These are phyloP conservation scores for Scutellaria minor DNA, from an alignment of 257 asterid species.

Conservation along the genomic window DNA sequence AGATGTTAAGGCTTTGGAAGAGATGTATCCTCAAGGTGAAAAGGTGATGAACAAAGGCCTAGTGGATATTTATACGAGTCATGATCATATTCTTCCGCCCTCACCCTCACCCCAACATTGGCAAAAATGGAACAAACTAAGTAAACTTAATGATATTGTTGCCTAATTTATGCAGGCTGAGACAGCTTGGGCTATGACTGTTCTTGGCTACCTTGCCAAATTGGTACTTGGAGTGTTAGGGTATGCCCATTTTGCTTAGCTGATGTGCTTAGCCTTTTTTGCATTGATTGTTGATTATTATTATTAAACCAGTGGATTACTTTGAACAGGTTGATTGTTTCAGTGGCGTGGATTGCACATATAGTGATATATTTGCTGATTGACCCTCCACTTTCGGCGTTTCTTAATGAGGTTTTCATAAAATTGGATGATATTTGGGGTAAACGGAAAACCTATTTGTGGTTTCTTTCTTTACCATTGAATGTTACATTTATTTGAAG, in stretches of 20 bases:
- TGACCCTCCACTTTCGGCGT: constrained; percentile 85
- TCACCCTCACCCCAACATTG: neutral
- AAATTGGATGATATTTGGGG: constrained; percentile 91
- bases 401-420: constrained; percentile 85
- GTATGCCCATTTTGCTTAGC: constrained; percentile 44
- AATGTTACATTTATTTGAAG: constrained; percentile 27
- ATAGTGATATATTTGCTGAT: constrained; percentile 81
- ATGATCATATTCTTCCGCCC: neutral
- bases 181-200: constrained; percentile 89
- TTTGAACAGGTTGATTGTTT: constrained; percentile 79
- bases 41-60: constrained; percentile 57
- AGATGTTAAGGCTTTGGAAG: constrained; percentile 87
- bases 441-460: constrained; percentile 35
- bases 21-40: constrained; percentile 99
- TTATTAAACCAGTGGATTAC: constrained; percentile 22
- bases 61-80: neutral
- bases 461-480: constrained; percentile 25
- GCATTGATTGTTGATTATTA: constrained; percentile 21
- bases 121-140: neutral
- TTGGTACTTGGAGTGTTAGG: constrained; percentile 81
- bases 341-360: constrained; percentile 93
- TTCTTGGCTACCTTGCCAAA: constrained; percentile 88
- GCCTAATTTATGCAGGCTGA: constrained; percentile 68
- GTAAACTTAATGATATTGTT: constrained; percentile 16
- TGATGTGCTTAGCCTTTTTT: constrained; percentile 16